A percentile compares a stretch with the other conserved stretches of the same genome.
phyloP scores from a whole-genome alignment of 495 filamentous ascomycete genomes.

The Poronia punctata region DNA sequence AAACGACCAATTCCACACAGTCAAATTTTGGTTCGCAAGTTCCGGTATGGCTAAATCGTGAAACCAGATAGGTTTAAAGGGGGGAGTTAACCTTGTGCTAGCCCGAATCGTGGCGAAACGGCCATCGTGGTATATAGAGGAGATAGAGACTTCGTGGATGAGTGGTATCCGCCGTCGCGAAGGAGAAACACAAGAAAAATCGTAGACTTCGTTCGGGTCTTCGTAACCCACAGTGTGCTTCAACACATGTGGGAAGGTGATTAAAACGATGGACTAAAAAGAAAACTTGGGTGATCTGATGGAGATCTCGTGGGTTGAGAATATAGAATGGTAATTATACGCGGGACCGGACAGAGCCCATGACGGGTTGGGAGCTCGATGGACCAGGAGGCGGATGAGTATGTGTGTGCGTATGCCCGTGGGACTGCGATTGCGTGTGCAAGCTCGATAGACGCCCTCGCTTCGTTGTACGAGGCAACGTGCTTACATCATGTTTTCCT shows the following conservation, averaged over 20 bases:
- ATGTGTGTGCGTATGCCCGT: no score
- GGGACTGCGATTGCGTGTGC: slow-evolving; percentile 18
- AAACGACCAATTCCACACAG: no score
- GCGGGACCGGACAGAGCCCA: slow-evolving; percentile 23
- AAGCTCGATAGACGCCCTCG: slow-evolving; percentile 26
- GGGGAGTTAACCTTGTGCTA: no score
- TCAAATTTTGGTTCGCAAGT: no score
- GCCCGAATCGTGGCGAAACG: no score
- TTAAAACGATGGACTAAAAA: slow-evolving; percentile 34
- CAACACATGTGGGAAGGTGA: slow-evolving; percentile 19
- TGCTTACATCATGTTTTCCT: slow-evolving; percentile 73
- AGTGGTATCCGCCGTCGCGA: background rate
- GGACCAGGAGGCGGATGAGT: slow-evolving; percentile 30
- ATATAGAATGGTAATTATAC: slow-evolving; percentile 19
- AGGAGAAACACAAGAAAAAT: slow-evolving; percentile 8
- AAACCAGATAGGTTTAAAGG: no score
- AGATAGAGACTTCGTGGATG: no score
- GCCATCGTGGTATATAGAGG: no score
- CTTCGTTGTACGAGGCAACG: slow-evolving; percentile 38
- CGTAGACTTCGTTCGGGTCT: slow-evolving; percentile 25
- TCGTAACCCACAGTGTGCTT: slow-evolving; percentile 15
- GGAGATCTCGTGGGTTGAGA: slow-evolving; percentile 11
- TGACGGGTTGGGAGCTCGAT: slow-evolving; percentile 30
- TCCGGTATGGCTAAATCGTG: no score
- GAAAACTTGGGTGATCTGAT: slow-evolving; percentile 5